Conservation (phyloP, 2,329 filamentous ascomycete species). For the Metarhizium anisopliae region DNA sequence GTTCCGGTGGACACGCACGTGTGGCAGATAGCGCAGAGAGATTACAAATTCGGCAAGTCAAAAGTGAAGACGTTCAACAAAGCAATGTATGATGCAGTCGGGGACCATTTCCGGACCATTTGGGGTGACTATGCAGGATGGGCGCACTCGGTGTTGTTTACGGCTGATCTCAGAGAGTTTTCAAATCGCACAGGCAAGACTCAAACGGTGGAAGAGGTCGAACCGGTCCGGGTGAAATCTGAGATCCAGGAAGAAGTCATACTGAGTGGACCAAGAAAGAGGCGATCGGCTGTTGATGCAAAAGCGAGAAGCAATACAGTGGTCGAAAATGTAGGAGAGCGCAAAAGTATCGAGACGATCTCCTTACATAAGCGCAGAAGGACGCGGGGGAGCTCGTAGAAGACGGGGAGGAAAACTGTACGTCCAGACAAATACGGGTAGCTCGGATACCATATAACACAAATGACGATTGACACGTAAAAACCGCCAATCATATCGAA, state of each 20-base stretch:
- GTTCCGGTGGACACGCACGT: slow-evolving; percentile 97
- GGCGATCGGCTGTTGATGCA: slow-evolving; percentile 11
- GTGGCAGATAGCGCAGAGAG: slow-evolving; percentile 94
- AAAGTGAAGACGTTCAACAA: slow-evolving; percentile 83
- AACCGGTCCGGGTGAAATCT: background rate
- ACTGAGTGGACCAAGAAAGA: slow-evolving; percentile 17
- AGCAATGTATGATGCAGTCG: slow-evolving; percentile 79
- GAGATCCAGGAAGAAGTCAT: slow-evolving; percentile 14
- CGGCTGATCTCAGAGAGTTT: slow-evolving; percentile 81
- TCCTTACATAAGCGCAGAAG: slow-evolving; percentile 18
- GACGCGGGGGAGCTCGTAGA: slow-evolving; percentile 9
- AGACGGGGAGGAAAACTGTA: background rate
- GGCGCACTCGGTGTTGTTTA: slow-evolving; percentile 96
- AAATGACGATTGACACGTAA: too few species aligned
- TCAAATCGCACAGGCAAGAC: slow-evolving; percentile 46
- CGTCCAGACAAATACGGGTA: background rate
- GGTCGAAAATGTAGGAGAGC: slow-evolving; percentile 14
- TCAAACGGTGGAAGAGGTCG: background rate
- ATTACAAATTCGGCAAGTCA: slow-evolving; percentile 85
- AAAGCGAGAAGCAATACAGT: slow-evolving; percentile 11
- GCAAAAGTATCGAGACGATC: slow-evolving; percentile 11
- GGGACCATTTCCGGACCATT: slow-evolving; percentile 76
- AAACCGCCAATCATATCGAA: too few species aligned
- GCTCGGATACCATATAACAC: background rate
- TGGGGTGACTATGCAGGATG: slow-evolving; percentile 95